Evolutionary conservation across 805 yeast genomes (phyloP), one percentile per base, ranked within the genome.

Genomic region (Brettanomyces sp.): DNA sequence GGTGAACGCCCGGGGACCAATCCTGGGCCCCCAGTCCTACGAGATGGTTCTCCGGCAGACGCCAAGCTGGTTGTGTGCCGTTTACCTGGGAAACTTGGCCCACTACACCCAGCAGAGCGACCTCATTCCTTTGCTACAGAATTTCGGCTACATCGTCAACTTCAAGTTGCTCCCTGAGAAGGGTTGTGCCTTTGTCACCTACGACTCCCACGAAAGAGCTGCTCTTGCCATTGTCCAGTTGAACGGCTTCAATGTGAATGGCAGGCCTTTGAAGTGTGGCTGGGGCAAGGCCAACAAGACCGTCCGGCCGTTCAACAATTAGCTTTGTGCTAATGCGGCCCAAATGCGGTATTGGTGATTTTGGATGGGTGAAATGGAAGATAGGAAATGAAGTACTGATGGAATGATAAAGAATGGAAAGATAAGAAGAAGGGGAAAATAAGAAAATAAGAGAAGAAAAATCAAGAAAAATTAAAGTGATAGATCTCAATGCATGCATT

Each of bases 151-250:
- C 63, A 83, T 88, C 58, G 81, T 85, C 47, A 93, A 85, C 54
- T 78, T 88, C 59, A 83, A 84, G 62, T 76, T 84, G 56, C 82
- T 83, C 52, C 83, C 88, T 7, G 95, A 87, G 46, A 77, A 77
- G 51, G 93, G 91, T 4, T 88, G 91, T 67, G 95, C 95, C 9
- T 89, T 88, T 68, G 91, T 85, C 50, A 83, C 82, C 63, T 87
- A 80, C 59, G 95, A 85, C 57, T 73, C 86, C 39, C 96, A 88
- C 63, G 95, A 88, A 56, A 72, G 87, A 49, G 96, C 96, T 4
- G 95, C 95, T 2, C 69, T 85, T 57, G 95, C 95, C 42, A 87
- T 88, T 57, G 83, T 82, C 32, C 91, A 85, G 57, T 69, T 89
- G 52, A 69, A 74, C 18, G 93, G 95, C 1, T 75, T 80, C 54